Percentiles rank a stretch among this genome's conserved stretches.
Evolutionary conservation across 139 green algal species (phyloP).

Genomic region (Chlorokybus atmophyticus): DNA sequence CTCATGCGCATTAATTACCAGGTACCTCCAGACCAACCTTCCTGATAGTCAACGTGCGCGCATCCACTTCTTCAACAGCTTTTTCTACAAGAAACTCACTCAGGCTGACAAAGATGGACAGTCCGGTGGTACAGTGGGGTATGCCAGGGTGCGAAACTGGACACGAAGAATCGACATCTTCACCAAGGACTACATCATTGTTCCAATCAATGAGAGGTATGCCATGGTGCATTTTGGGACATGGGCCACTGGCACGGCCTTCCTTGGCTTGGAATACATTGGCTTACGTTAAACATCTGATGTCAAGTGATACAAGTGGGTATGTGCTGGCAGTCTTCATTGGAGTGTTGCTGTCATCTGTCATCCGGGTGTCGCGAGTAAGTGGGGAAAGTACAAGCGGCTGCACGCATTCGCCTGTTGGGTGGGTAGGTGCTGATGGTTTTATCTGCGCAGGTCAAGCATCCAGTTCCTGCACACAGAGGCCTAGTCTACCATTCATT

Average conservation of each 20-base stretch:
- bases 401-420: no score
- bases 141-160: slow-evolving; percentile 20
- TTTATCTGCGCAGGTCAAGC: no score
- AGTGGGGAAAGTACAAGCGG: background rate
- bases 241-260: no score
- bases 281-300: no score
- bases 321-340: slow-evolving; percentile 42
- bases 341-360: slow-evolving; percentile 78
- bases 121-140: background rate
- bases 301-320: no score
- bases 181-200: slow-evolving; percentile 69
- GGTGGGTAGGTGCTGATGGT: slow-evolving; percentile 2
- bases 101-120: slow-evolving; percentile 20
- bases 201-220: slow-evolving; percentile 70
- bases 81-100: slow-evolving; percentile 88
- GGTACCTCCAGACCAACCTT: slow-evolving; percentile 15
- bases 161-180: slow-evolving; percentile 30
- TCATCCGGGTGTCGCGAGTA: slow-evolving; percentile 48
- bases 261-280: no score
- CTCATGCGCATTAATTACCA: background rate
- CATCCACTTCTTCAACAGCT: slow-evolving; percentile 67
- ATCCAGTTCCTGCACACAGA: no score
- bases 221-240: no score
- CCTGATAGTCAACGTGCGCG: background rate
- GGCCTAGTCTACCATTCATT: no score